Conservation (phyloP, 805 yeast species). For the Allodekkera sacchari region DNA sequence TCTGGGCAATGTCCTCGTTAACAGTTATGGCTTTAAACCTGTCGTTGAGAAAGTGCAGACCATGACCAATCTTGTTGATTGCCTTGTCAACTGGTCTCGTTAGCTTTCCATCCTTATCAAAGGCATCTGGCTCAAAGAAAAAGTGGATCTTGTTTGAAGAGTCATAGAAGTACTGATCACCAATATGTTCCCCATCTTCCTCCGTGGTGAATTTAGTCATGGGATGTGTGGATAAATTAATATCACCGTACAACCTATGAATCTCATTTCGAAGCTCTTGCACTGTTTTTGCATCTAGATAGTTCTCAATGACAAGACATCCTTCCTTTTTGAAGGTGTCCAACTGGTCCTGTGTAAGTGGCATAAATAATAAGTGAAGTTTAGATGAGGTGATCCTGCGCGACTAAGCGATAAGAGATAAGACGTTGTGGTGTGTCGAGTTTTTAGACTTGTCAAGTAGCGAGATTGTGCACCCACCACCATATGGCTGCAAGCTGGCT, state of each 20-base stretch:
- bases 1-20: conserved; percentile 37
- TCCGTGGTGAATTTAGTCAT: conserved; percentile 59
- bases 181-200: conserved; percentile 46
- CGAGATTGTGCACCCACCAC: too few species aligned
- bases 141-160: conserved; percentile 62
- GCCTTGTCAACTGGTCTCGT: conserved; percentile 45
- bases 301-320: conserved; percentile 50
- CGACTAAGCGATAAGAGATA: too few species aligned
- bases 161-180: conserved; percentile 62
- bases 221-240: conserved; percentile 55
- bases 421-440: too few species aligned
- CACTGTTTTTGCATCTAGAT: conserved; percentile 37
- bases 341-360: conserved; percentile 42
- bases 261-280: conserved; percentile 34
- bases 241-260: conserved; percentile 33
- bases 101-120: conserved; percentile 34
- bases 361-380: conserved; percentile 13
- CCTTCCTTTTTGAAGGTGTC: conserved; percentile 47
- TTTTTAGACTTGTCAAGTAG: too few species aligned
- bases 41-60: conserved; percentile 50
- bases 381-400: too few species aligned
- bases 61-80: conserved; percentile 75
- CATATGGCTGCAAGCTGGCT: too few species aligned
- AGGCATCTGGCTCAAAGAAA: conserved; percentile 65
- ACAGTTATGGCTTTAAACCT: conserved; percentile 44